Conservation (phyloP, 768 basidiomycete species). For the Vararia minispora region DNA sequence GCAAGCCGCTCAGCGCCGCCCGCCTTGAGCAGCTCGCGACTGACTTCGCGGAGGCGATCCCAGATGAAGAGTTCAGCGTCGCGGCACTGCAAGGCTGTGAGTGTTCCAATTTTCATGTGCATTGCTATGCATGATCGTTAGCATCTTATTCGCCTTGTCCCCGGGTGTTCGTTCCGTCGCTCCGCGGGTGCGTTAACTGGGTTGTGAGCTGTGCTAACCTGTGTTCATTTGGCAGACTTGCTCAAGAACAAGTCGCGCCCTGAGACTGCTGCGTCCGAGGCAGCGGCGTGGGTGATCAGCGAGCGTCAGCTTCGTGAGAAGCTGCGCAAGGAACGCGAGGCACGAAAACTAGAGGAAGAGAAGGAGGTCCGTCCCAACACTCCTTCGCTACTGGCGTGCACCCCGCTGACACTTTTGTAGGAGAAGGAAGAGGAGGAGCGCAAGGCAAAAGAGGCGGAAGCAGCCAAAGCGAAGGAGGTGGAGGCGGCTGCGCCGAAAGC, state of each 20-base stretch:
- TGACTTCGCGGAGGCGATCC: constrained; percentile 70
- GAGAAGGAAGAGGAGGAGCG: constrained; percentile 50
- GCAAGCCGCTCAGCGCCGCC: constrained; percentile 52
- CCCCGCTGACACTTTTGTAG: constrained; percentile 16
- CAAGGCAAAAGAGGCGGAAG: constrained; percentile 56
- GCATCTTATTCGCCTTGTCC: constrained; percentile 6
- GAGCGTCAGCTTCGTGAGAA: constrained; percentile 71
- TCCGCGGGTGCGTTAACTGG: constrained; percentile 10
- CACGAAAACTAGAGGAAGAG: constrained; percentile 55
- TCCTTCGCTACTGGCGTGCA: constrained; percentile 6
- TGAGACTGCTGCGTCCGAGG: constrained; percentile 58
- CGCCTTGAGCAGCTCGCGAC: constrained; percentile 62
- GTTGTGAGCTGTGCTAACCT: constrained; percentile 16
- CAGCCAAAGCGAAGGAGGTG: constrained; percentile 33
- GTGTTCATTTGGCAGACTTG: constrained; percentile 36
- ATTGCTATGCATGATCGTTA: constrained; percentile 14
- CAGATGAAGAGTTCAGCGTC: constrained; percentile 80
- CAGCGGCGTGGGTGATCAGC: constrained; percentile 58
- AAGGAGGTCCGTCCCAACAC: constrained; percentile 37
- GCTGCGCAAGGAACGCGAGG: constrained; percentile 64
- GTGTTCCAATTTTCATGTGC: constrained; percentile 23
- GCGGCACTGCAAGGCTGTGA: constrained; percentile 86
- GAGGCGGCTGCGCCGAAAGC: constrained; percentile 14
- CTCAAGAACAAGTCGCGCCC: constrained; percentile 80
- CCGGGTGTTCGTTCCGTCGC: constrained; percentile 7